Evolutionary conservation across 805 yeast genomes (phyloP), one percentile per base, ranked within the genome.

Genomic region (Metschnikowia orientalis): DNA sequence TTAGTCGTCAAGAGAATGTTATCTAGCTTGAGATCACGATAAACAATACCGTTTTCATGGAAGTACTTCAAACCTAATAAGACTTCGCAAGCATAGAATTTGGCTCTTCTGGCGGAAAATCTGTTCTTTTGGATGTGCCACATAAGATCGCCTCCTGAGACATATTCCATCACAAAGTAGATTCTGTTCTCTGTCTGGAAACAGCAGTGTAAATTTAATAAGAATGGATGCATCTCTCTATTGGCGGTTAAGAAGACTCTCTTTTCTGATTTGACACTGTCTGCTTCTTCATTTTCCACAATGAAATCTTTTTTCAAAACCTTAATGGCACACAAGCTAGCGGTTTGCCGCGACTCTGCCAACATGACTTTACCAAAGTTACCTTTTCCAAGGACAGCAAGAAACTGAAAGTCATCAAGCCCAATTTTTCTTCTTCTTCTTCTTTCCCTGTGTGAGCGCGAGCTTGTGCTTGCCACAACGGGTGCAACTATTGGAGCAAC

Each of bases 131-230:
- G 98, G 50, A 92, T 94, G 57, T 92, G 99, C 95, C 96, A 89
- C 98, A 92, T 92, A 53, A 92, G 73, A 64, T 92, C 99, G 58
- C 99, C 99, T 38, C 98, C 99, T 13, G 94, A 80, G 32, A 92
- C 81, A 54, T 88, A 92, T 59, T 92, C 97, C 99, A 92, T 92
- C 10, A 95, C 98, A 63, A 92, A 92, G 59, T 92, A 92, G 25
- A 92, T 84, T 54, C 98, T 77, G 55, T 94, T 92, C 47, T 92
- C 98, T 0, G 98, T 92, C 63, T 92, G 99, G 73, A 92, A 92
- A 51, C 97, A 89, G 53, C 96, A 92, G 56, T 81, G 90, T 42
- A 92, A 67, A 50, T 88, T 88, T 48, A 92, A 72, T 54, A 92
- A 70, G 62, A 92, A 92, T 25, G 99, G 99, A 65, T 92, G 97